Evolutionary conservation across 2,329 filamentous ascomycete genomes (phyloP), one percentile per base, ranked within the genome.

Genomic region (Rasamsonia emersonii): DNA sequence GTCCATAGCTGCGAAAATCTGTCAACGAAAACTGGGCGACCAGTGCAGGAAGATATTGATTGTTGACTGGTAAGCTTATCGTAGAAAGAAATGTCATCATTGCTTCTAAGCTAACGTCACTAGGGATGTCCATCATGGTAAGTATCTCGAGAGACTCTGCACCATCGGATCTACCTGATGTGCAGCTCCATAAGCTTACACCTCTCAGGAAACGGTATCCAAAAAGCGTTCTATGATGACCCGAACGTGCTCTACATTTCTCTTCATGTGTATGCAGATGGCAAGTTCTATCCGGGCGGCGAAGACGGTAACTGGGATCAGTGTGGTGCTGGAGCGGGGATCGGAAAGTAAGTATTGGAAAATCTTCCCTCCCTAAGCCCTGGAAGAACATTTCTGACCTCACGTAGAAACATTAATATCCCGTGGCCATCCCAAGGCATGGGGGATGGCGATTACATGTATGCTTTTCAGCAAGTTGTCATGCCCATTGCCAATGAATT

Each of bases 401-500:
- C 15, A 28, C 21, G 10, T n/a, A 70, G 66, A 40, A 82, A 81
- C 40, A 69, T 82, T 38, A 82, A 82, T 45, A 76, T 82, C 33
- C 78, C 77, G 1, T 82, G 78, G 78, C 80, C 65, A 24, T 68
- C 65, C 3, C 69, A 76, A 41, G 76, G 75, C 0, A 95, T 98
- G 86, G 86, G 86, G 1, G 91, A 98, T 56, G 88, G 85, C 4
- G 91, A 98, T 56, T 98, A 98, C 57, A 77, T 98, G 63, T 89
- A 86, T 29, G 91, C 91, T 2, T 98, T 98, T 48, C 88, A 98
- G 48, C 80, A 86, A 53, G 80, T 96, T 20, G 79, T 98, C 26
- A 95, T 98, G 86, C 91, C 91, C 0, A 91, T 96, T 37, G 88
- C 86, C 1, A 77, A 79, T 26, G 89, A 98, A 49, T 98, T 96